Evolutionary conservation across 768 basidiomycete genomes (phyloP), one percentile per base, ranked within the genome.

Genomic region (Lepiota subincarnata): DNA sequence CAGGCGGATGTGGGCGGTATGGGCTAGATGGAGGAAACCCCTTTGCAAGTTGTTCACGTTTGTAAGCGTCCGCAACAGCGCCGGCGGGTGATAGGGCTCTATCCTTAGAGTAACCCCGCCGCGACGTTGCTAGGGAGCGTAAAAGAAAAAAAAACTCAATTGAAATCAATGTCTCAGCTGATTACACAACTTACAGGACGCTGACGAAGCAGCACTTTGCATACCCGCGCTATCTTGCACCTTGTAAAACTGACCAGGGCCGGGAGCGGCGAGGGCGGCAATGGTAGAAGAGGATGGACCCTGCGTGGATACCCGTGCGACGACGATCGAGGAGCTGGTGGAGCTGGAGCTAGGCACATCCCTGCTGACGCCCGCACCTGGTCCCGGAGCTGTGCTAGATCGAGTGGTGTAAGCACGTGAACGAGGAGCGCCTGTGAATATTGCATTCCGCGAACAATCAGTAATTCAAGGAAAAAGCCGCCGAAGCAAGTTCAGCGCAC

Each of bases 21-120:
- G 44, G 35, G 14, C 1, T 14, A 38, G 11, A 19, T 13, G 26
- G 37, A 6, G 44, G 12, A 19, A 18, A 19, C 4, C 28, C 44
- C 28, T 31, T 46, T 11, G 18, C 44, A 19, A 39, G 20, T 31
- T 53, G 52, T 12, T 38, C 43, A 12, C 44, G 52, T 22, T 45
- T 53, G 44, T 46, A 53, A 16, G 52, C 43, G 18, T 53, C 52
- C 5, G 52, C 52, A 10, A 47, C 44, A 18, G 52, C 36, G 24
- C 44, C 52, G 7, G 52, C 52, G 11, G 52, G 52, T 8, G 52
- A 53, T 18, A 53, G 42, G 3, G 6, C 16, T 22, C 38, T 53
- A 6, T 53, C 52, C 38, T 38, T 43, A 14, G 37, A 46, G 10
- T 47, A 26, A 13, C 45, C 8, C 10, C 20, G n/a, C 20, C 46